Evolutionary conservation across 108 stramenopile species (phyloP), one percentile per base, ranked within the genome.

Genomic region (Mediolabrus comicus): DNA sequence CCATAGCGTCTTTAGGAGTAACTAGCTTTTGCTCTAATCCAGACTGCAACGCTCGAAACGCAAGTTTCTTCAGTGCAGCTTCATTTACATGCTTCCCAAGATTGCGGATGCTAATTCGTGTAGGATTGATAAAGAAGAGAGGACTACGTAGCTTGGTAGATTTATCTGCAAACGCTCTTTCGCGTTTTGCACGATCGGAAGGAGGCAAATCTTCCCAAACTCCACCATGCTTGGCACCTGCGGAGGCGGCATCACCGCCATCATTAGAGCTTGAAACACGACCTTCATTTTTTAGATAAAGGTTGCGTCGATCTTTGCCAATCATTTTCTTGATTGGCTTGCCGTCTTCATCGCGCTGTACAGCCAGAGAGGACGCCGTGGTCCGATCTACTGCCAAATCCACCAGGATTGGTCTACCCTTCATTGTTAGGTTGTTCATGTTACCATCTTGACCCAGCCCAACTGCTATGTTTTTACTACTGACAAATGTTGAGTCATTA

Each of bases 61-160:
- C 63, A 13, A 98, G 82, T 27, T 82, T 76, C 39, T 86, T 88
- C 33, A 99, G 82, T 22, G 75, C 89, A 3, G 79, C 68, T 73
- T 98, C 98, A 43, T 88, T 89, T 0, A 98, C 83, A 69, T 88
- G 86, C 69, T 95, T 95, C 38, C 78, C 87, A 62, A 99, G 71
- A 72, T 98, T 98, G 10, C 98, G 83, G 43, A 99, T 80, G 57
- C 84, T 86, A 3, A 99, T 81, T 7, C 98, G 87, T 36, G 62
- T 65, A 1, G 97, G 97, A 79, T 96, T 97, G 73, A 99, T 95
- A 78, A 98, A 98, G 67, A 99, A 99, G 7, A 98, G 80, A 7
- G 99, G 99, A 29, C 89, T 94, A 51, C 87, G 83, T 13, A 99
- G 81, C 82, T 99, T 99, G 28, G 89, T 82, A 52, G 86, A 94